phyloP scores from a whole-genome alignment of 306 rosid species.

The Trifolium pratense region DNA sequence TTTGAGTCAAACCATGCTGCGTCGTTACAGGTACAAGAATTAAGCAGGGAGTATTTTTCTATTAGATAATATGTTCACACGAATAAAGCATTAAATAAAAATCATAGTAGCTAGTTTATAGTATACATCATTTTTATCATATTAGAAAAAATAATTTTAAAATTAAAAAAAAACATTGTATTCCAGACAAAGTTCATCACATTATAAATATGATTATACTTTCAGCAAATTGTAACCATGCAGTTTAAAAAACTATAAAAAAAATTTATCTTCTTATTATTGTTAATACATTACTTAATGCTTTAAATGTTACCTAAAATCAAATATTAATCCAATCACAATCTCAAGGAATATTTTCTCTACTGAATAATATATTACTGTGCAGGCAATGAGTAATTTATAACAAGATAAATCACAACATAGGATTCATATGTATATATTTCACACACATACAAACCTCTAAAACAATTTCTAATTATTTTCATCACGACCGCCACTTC shows the following conservation, averaged over 20 bases:
- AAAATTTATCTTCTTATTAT: too few relatives aligned
- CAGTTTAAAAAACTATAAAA: neutral
- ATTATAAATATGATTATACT: neutral
- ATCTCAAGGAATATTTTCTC: neutral
- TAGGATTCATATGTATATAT: neutral
- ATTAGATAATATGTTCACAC: neutral
- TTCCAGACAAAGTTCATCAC: neutral
- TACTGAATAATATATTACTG: neutral
- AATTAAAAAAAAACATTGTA: neutral
- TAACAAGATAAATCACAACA: neutral
- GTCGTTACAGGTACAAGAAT: neutral
- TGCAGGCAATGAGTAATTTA: constrained; percentile 1
- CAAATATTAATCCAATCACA: neutral
- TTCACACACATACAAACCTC: constrained; percentile 48
- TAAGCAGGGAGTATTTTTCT: neutral
- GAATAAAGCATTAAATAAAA: neutral
- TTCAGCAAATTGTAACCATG: neutral
- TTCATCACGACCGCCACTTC: constrained; percentile 69
- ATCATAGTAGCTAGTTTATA: too few relatives aligned
- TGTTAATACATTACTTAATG: neutral
- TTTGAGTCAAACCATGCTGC: constrained; percentile 60
- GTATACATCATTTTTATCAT: too few relatives aligned
- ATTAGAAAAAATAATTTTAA: neutral
- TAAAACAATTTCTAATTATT: constrained; percentile 55
- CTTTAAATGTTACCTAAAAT: neutral